phyloP scores from a whole-genome alignment of 805 yeast genomes.

The Yueomyces sp. region DNA sequence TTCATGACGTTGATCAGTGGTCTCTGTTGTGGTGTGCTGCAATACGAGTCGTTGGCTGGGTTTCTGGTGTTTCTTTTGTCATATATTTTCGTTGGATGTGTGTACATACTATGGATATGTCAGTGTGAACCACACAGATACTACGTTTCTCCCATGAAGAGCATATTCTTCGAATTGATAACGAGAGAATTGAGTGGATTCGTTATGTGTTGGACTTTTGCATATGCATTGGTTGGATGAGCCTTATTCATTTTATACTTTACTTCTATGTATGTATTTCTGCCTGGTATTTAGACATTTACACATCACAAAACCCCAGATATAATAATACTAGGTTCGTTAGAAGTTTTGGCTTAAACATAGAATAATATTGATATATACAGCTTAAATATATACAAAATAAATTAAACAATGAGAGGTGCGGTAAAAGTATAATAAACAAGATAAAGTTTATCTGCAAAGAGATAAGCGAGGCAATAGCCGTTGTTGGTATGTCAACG shows the following conservation, averaged over 20 bases:
- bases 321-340: too few relatives aligned
- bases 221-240: conserved; percentile 32
- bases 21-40: conserved; percentile 40
- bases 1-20: conserved; percentile 39
- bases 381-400: too few relatives aligned
- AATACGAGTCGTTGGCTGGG: conserved; percentile 37
- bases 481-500: too few relatives aligned
- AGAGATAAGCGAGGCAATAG: too few relatives aligned
- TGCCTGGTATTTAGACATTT: not conserved
- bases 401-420: too few relatives aligned
- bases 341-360: not conserved
- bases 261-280: not conserved
- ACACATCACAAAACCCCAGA: too few relatives aligned
- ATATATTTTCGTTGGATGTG: conserved; percentile 22
- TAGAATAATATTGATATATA: not conserved
- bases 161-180: conserved; percentile 31
- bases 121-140: conserved; percentile 25
- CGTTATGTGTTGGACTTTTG: conserved; percentile 46
- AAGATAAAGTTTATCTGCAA: too few relatives aligned
- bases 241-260: too few relatives aligned
- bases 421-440: too few relatives aligned
- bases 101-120: conserved; percentile 25
- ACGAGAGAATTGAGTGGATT: conserved; percentile 38
- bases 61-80: conserved; percentile 30
- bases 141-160: conserved; percentile 28